phyloP scores from a whole-genome alignment of 78 protist genomes.

The Dictyostelium citrinum region DNA sequence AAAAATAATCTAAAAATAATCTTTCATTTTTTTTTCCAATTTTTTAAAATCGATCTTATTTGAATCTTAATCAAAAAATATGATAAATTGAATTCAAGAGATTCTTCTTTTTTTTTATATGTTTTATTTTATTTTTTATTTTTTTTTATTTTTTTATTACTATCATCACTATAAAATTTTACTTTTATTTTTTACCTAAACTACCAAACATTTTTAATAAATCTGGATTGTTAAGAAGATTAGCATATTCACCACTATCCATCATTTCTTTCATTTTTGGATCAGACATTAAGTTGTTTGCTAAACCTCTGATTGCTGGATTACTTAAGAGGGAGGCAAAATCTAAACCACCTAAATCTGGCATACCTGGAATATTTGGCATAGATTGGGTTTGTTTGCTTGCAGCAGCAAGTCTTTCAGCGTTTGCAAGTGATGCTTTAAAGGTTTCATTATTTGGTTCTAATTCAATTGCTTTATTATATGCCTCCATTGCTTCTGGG shows the following conservation, averaged over 20 bases:
- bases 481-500: conserved; percentile 48
- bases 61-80: too few species aligned
- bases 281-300: conserved; percentile 7
- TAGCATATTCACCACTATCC: background rate
- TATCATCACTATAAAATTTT: background rate
- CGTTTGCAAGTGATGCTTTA: conserved; percentile 35
- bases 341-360: conserved; percentile 59
- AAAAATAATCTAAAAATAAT: background rate
- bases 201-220: conserved; percentile 23
- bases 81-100: too few species aligned
- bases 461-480: conserved; percentile 25
- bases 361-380: conserved; percentile 33
- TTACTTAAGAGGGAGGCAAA: conserved; percentile 3
- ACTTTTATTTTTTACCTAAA: background rate
- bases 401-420: conserved; percentile 1
- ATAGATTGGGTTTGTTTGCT: background rate
- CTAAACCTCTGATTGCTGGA: conserved; percentile 22
- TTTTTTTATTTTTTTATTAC: too few species aligned
- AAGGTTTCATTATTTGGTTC: conserved; percentile 67
- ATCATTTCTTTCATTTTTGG: conserved; percentile 54
- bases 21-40: too few species aligned
- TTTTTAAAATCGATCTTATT: too few species aligned
- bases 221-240: conserved; percentile 32
- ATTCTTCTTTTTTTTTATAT: too few species aligned
- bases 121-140: too few species aligned